Base-by-base conservation (phyloP, 495 filamentous ascomycete genomes). In the Corynascus novoguineensis region DNA sequence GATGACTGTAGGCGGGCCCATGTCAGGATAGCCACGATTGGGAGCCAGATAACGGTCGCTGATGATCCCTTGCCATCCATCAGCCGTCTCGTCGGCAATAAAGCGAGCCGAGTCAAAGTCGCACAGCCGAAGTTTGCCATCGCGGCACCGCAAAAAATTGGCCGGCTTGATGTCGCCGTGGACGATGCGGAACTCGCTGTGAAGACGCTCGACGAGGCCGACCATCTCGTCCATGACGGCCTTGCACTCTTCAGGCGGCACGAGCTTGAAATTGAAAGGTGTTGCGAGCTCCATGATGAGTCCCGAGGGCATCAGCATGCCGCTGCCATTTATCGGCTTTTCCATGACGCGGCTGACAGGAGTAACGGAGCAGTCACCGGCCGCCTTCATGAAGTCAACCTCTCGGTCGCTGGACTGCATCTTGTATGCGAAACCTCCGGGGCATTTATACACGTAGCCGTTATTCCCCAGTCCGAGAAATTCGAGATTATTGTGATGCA, bases 171-270 rank as follows among this genome's bases (percentile, higher is more conserved):
- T 28, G 12, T 46, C 42, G 10, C 42, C 42, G 42, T 46, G 42
- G 22, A 24, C 42, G 42, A 46, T 46, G 10, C 42, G 22, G 42
- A 46, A 3, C 22, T 46, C 42, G 22, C 42, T 27, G 42, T 46
- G 42, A 19, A 46, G 42, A 11, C 42, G 22, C 8, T 28, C 42
- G 42, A 46, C 42, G 3, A 46, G 42, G 22, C 42, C 10, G 22
- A 46, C 42, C 42, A 46, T 46, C 42, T 46, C 42, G 42, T 46
- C 42, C 42, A 14, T 46, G 42, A 46, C 42, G 4, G 42, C 42
- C 42, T 6, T 28, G 24, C 42, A 24, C 42, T 46, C 42, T 14
- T 6, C 24, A 12, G 42, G 10, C 42, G 42, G 42, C 10, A 46
- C 42, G 42, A 46, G 42, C 42, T 25, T 27, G 22, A 46, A 46